Evolutionary conservation across 2,329 filamentous ascomycete species (phyloP), one percentile per base, ranked within the genome.

Genomic region (Cryphonectria radicalis): DNA sequence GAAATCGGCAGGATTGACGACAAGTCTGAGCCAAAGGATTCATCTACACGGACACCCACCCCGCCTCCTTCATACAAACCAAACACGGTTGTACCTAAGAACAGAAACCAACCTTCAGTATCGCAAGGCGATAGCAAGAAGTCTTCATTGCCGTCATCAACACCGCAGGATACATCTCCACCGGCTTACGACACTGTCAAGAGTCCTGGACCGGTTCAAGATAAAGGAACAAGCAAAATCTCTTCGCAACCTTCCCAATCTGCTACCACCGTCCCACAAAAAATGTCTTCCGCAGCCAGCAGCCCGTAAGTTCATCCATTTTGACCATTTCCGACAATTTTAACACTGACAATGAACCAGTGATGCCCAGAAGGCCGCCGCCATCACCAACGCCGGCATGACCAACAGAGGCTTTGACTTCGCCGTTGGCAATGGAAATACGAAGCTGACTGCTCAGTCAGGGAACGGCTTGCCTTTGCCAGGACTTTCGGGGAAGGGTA

Each of bases 331-430:
- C 42, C 35, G 37, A n/a, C 57, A 10, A 22, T 22, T 35, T n/a
- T n/a, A 11, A 28, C 6, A 25, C 62, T 71, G 32, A 72, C 50
- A 10, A 10, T 25, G 10, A 25, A 25, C 37, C 6, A 64, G 65
- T 62, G n/a, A 64, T 35, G 70, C 66, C 65, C 64, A 60, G 25
- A 73, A 73, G 71, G 13, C 69, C 42, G 67, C 71, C 2, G 28
- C 63, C 19, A 59, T 68, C 19, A 28, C 53, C 64, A 66, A 62
- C 37, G 22, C 40, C 19, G 66, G 28, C 40, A 50, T 46, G 13
- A 25, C 13, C 1, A 66, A 59, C 63, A 57, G 66, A 35, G 71
- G 70, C 17, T 50, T 46, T 13, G 70, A 72, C 55, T 57, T 64
- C 6, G 60, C 70, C 43, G 57, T 66, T 43, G 57, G 57, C 4